These are phyloP conservation scores for Terfezia boudieri DNA, from an alignment of 495 filamentous ascomycete genomes.

Conservation along the genomic window DNA sequence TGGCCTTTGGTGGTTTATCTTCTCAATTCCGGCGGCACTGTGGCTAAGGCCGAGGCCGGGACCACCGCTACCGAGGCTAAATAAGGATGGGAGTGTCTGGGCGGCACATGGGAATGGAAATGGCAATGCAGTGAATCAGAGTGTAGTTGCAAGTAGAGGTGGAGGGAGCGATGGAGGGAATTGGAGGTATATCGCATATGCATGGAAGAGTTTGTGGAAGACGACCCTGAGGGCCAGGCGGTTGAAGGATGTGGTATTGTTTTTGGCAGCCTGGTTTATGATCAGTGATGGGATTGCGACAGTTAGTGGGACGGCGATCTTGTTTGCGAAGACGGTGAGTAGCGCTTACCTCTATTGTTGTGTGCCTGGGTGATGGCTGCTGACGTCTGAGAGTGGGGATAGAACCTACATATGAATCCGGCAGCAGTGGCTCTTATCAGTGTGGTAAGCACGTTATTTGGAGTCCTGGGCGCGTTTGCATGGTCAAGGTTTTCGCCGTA, in stretches of 20 bases:
- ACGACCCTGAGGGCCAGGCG: constrained; percentile 57
- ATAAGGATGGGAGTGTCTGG: constrained; percentile 3
- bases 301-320: constrained; percentile 77
- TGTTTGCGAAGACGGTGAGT: constrained; percentile 70
- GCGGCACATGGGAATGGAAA: neutral
- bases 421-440: constrained; percentile 81
- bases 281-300: constrained; percentile 87
- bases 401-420: constrained; percentile 60
- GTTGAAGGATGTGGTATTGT: constrained; percentile 67
- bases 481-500: constrained; percentile 56
- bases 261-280: constrained; percentile 82
- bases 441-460: constrained; percentile 63
- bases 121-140: neutral
- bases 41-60: constrained; percentile 86
- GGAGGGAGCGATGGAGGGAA: constrained; percentile 3
- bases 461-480: constrained; percentile 68
- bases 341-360: neutral
- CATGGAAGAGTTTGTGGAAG: constrained; percentile 66
- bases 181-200: constrained; percentile 45
- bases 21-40: constrained; percentile 69
- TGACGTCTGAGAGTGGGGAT: neutral
- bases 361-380: constrained; percentile 1
- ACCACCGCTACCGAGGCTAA: constrained; percentile 37
- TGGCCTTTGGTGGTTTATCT: constrained; percentile 84
- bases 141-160: neutral